Percentiles rank a stretch among this genome's conserved stretches.
Evolutionary conservation across 306 rosid species (phyloP).

Genomic region (Sphenostylis stenocarpa): DNA sequence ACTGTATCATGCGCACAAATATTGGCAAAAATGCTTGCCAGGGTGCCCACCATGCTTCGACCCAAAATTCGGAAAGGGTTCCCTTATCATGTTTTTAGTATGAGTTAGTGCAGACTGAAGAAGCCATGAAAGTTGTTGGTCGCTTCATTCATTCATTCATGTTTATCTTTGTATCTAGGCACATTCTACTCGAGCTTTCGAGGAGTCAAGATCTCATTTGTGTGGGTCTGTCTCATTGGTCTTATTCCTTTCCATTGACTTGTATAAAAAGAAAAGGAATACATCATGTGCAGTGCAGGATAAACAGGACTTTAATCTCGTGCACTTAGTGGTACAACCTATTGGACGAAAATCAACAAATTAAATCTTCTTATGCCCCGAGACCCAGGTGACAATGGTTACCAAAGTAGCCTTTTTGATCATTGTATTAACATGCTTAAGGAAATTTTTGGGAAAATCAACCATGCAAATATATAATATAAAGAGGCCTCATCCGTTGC

Average conservation of each 20-base stretch:
- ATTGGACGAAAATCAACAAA: slow-evolving; percentile 41
- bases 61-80: slow-evolving; percentile 24
- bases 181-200: slow-evolving; percentile 33
- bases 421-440: slow-evolving; percentile 58
- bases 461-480: slow-evolving; percentile 44
- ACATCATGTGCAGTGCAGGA: slow-evolving; percentile 34
- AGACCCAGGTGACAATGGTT: slow-evolving; percentile 33
- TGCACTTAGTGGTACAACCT: slow-evolving; percentile 41
- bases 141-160: slow-evolving; percentile 17
- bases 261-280: background rate
- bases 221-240: slow-evolving; percentile 34
- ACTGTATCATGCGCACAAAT: slow-evolving; percentile 81
- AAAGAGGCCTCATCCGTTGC: slow-evolving; percentile 11
- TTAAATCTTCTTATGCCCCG: slow-evolving; percentile 23
- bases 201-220: slow-evolving; percentile 30
- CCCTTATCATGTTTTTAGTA: slow-evolving; percentile 26
- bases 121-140: slow-evolving; percentile 32
- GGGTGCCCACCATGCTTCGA: slow-evolving; percentile 56
- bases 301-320: slow-evolving; percentile 50
- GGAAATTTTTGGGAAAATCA: slow-evolving; percentile 27
- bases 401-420: slow-evolving; percentile 54
- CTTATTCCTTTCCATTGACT: slow-evolving; percentile 42
- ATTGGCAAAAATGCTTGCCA: slow-evolving; percentile 35
- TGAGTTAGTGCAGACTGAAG: slow-evolving; percentile 31
- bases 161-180: slow-evolving; percentile 33